Percentiles rank a stretch among this genome's conserved stretches.
Evolutionary conservation across 2,329 filamentous ascomycete genomes (phyloP).

Genomic region (Cordyceps cateniannulata): DNA sequence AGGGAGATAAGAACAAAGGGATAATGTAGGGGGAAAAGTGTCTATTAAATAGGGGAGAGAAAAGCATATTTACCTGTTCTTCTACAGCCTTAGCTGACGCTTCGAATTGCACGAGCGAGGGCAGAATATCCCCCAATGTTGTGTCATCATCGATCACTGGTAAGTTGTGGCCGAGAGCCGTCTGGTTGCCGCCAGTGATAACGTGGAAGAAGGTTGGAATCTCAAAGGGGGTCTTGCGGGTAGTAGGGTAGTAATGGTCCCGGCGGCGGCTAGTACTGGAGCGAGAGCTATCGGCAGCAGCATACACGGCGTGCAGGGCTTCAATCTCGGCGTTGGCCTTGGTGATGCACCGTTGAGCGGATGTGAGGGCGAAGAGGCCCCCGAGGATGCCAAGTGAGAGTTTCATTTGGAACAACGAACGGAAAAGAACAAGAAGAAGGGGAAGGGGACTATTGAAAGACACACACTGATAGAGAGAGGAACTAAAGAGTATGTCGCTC

Average conservation of each 20-base stretch:
- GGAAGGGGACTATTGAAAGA: no score
- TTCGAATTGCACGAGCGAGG: neutral
- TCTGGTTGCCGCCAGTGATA: neutral
- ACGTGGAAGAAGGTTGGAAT: neutral
- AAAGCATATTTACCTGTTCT: neutral
- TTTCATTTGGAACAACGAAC: neutral
- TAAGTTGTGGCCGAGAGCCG: neutral
- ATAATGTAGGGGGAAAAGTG: no score
- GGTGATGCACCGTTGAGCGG: neutral
- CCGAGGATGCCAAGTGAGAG: neutral
- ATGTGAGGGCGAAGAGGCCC: neutral
- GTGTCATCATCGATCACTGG: neutral
- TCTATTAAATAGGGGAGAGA: no score
- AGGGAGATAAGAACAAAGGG: no score
- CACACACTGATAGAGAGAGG: neutral
- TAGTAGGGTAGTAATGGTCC: neutral
- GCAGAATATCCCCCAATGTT: no score
- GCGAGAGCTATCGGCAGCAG: neutral
- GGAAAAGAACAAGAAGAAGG: neutral
- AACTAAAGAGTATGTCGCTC: no score
- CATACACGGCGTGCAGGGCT: neutral
- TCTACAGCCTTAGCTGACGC: neutral
- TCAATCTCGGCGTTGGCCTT: neutral
- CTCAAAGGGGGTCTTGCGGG: neutral
- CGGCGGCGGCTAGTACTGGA: neutral